Base-by-base conservation (phyloP, 495 filamentous ascomycete species). In the Trichoderma virens region DNA sequence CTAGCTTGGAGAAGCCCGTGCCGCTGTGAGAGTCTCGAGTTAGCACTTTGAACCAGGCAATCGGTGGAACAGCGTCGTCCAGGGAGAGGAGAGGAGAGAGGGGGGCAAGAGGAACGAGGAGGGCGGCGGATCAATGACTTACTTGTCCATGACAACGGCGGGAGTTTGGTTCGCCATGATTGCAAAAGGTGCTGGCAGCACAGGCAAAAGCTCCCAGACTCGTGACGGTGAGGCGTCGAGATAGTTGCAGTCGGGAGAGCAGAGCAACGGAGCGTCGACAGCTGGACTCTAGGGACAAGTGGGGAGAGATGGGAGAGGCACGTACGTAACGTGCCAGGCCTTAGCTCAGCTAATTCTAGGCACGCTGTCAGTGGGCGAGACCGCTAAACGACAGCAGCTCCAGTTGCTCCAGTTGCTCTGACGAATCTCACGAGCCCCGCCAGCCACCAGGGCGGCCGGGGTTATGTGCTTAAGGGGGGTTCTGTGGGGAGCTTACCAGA, bases 111-210 rank as follows among this genome's bases (percentile, higher is more conserved):
- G 43, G 43, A 47, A 9, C 28, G 27, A 27, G 27, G 51, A 23
- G 23, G 14, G 51, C 5, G 23, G 14, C 3, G 23, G 51, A 28
- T 14, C 2, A 9, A 16, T 8, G 23, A 56, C 94, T 70, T 88
- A 98, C 94, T 98, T 98, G 94, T 98, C 94, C 91, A 98, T 98
- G 91, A 98, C 94, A 97, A 98, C 95, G 89, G 94, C 94, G 67
- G 94, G 94, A 73, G 94, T 98, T 88, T 97, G 92, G 80, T 87
- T 87, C 69, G 94, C 91, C 94, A 98, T 98, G 72, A 30, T 61
- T 61, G 59, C 59, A 39, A 13, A 61, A 35, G 59, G 31, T 34
- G 59, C 59, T 5, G 27, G 51, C 51, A 56, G 51, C 51, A 56
- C 51, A 56, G 51, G 51, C 51, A 30, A 8, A 56, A 28, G 9